Evolutionary conservation across 805 yeast genomes (phyloP).

Genomic region (Saccharomycopsis malanga): DNA sequence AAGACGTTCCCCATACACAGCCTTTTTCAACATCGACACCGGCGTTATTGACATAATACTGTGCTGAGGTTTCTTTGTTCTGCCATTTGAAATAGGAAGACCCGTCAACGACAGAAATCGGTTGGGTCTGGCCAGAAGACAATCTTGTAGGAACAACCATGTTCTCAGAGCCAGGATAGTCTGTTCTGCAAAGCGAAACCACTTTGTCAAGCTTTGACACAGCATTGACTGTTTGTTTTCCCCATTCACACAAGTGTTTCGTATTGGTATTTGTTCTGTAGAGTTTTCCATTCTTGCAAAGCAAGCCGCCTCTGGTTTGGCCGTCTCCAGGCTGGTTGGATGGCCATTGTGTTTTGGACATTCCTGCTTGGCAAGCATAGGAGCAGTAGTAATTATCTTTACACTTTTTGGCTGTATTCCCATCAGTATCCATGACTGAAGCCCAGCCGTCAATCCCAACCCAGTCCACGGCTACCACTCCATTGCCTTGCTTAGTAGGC

Average conservation of each 20-base stretch:
- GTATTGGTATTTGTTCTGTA: conserved; percentile 68
- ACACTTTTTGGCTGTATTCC: conserved; percentile 65
- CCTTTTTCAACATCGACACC: conserved; percentile 88
- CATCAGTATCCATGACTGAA: conserved; percentile 52
- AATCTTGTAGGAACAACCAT: conserved; percentile 92
- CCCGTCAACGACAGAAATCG: conserved; percentile 75
- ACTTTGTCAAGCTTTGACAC: conserved; percentile 48
- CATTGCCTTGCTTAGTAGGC: conserved; percentile 79
- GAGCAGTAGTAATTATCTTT: conserved; percentile 91
- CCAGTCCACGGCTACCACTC: conserved; percentile 70
- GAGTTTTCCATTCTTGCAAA: conserved; percentile 75
- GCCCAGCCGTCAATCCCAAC: conserved; percentile 80
- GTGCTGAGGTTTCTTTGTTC: conserved; percentile 82
- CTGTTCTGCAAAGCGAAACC: conserved; percentile 95
- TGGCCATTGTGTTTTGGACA: conserved; percentile 99
- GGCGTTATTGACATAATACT: conserved; percentile 95
- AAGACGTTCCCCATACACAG: conserved; percentile 84
- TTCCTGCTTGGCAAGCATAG: conserved; percentile 97
- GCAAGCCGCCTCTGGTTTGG: conserved; percentile 88
- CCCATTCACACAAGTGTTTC: conserved; percentile 80
- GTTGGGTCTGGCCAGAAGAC: conserved; percentile 52
- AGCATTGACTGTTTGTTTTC: conserved; percentile 47
- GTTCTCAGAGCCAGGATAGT: conserved; percentile 98
- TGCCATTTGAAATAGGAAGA: conserved; percentile 73
- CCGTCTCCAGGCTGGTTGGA: conserved; percentile 78